Percentiles rank a stretch among this genome's conserved stretches.
These are phyloP conservation scores for Paramyrothecium roridum DNA, from an alignment of 2,329 filamentous ascomycete genomes.

Conservation along the genomic window DNA sequence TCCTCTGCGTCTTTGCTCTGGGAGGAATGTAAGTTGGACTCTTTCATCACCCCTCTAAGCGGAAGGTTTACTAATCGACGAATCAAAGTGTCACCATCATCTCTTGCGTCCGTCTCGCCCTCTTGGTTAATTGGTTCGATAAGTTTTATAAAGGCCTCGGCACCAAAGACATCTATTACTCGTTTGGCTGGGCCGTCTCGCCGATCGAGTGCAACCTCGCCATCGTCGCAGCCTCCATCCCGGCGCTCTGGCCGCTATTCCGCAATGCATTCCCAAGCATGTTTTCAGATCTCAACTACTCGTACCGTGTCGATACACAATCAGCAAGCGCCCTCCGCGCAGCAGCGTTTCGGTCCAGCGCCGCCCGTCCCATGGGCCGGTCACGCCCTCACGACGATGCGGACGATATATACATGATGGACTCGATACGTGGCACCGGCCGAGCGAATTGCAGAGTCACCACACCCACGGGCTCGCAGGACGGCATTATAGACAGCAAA, in stretches of 20 bases:
- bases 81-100: constrained; percentile 16
- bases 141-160: constrained; percentile 11
- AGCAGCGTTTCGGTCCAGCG: constrained; percentile 7
- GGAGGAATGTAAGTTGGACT: constrained; percentile 17
- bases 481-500: constrained; percentile 9
- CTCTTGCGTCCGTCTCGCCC: constrained; percentile 21
- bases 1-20: constrained; percentile 29
- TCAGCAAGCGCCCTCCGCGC: constrained; percentile 1
- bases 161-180: constrained; percentile 7
- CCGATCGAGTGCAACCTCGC: constrained; percentile 34
- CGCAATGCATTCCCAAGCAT: constrained; percentile 19
- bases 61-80: constrained; percentile 1
- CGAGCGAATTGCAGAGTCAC: constrained; percentile 6
- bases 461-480: constrained; percentile 11
- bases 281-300: constrained; percentile 16
- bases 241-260: constrained; percentile 34
- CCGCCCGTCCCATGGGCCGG: constrained; percentile 3
- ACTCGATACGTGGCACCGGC: constrained; percentile 9
- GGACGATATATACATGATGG: constrained; percentile 11
- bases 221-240: constrained; percentile 33
- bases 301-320: constrained; percentile 8
- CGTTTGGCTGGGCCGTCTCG: constrained; percentile 24
- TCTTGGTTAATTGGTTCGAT: constrained; percentile 17
- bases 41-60: not conserved
- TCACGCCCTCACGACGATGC: constrained; percentile 7